Evolutionary conservation across 306 rosid genomes (phyloP).

Genomic region (Ammopiptanthus mongolicus): DNA sequence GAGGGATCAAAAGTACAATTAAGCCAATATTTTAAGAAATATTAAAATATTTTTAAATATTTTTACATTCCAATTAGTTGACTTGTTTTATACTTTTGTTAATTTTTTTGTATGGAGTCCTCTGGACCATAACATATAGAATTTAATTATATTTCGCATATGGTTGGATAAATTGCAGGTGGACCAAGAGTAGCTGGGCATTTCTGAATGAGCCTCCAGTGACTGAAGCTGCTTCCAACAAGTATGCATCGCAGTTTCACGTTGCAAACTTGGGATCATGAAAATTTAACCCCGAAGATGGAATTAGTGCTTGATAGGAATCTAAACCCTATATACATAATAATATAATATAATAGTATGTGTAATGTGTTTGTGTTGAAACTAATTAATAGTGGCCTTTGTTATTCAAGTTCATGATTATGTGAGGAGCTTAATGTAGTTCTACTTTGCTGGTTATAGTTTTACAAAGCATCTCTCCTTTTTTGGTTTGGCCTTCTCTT

Average conservation of each 20-base stretch:
- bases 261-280: constrained; percentile 37
- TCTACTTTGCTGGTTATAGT: background rate
- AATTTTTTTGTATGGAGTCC: background rate
- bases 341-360: background rate
- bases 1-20: too few species aligned
- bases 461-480: background rate
- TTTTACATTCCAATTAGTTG: background rate
- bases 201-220: constrained; percentile 81
- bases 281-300: constrained; percentile 12
- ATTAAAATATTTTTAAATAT: too few species aligned
- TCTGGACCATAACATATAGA: background rate
- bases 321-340: background rate
- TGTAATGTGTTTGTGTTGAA: background rate
- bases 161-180: constrained; percentile 43
- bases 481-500: too few species aligned
- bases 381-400: background rate
- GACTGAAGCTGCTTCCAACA: constrained; percentile 43
- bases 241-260: constrained; percentile 54
- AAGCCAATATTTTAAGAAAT: too few species aligned
- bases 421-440: background rate
- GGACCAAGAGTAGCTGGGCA: constrained; percentile 86
- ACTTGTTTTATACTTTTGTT: background rate
- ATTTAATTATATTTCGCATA: background rate
- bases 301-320: constrained; percentile 29
- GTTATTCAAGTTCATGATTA: background rate